Percentiles rank a stretch among this genome's conserved stretches.
Evolutionary conservation across 441 rosid genomes (phyloP).

Genomic region (Geranium incanum): DNA sequence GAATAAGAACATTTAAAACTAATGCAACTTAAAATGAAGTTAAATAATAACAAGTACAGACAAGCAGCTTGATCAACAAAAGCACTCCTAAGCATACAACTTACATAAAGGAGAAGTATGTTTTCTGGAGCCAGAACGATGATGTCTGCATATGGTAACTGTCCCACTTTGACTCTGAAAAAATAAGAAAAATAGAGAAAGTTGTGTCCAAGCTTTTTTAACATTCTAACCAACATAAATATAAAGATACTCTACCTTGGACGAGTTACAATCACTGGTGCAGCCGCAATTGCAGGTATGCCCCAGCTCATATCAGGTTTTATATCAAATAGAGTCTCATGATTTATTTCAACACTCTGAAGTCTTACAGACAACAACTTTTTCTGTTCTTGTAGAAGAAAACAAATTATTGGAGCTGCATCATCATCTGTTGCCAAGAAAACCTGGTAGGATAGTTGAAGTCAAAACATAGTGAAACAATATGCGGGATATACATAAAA

Average conservation of each 20-base stretch:
- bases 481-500: not conserved
- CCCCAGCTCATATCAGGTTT: conserved; percentile 94
- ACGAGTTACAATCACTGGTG: conserved; percentile 74
- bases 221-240: conserved; percentile 15
- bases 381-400: conserved; percentile 87
- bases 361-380: conserved; percentile 81
- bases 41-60: conserved; percentile 9
- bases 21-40: not conserved
- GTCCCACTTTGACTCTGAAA: conserved; percentile 65
- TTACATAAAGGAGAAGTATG: conserved; percentile 76
- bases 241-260: conserved; percentile 47
- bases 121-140: conserved; percentile 81
- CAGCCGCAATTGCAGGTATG: conserved; percentile 83
- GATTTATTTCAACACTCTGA: conserved; percentile 71
- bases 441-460: conserved; percentile 42
- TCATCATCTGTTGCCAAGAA: conserved; percentile 87
- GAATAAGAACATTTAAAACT: not conserved
- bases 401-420: conserved; percentile 67
- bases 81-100: conserved; percentile 27
- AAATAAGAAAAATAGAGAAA: conserved; percentile 17
- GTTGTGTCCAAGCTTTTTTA: conserved; percentile 13
- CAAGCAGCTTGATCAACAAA: conserved; percentile 4
- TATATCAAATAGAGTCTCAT: conserved; percentile 64
- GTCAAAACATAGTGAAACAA: conserved; percentile 12
- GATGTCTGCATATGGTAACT: conserved; percentile 63